Evolutionary conservation across 768 basidiomycete species (phyloP).

Genomic region (Leucocoprinus leucothites): DNA sequence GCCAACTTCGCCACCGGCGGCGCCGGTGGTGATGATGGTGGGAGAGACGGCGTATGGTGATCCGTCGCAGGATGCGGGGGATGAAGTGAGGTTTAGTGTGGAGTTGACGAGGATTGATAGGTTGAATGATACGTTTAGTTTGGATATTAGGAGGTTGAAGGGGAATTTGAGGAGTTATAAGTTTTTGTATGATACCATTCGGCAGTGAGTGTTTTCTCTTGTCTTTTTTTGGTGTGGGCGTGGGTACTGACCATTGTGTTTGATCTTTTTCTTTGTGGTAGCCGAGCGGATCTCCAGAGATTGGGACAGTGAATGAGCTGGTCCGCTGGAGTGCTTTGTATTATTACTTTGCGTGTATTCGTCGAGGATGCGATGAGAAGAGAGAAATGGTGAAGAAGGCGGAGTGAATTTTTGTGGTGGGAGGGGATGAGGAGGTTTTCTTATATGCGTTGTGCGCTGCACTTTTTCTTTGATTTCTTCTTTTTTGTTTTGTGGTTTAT

Average conservation of each 20-base stretch:
- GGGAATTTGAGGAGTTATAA: constrained; percentile 93
- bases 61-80: constrained; percentile 75
- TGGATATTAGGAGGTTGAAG: constrained; percentile 90
- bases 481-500: too few species aligned
- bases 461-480: neutral
- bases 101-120: constrained; percentile 91
- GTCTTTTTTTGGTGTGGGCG: neutral
- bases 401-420: too few species aligned
- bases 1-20: neutral
- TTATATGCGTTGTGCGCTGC: neutral
- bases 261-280: constrained; percentile 19
- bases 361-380: neutral
- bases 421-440: neutral
- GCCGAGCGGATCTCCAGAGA: constrained; percentile 44
- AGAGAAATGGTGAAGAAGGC: too few species aligned
- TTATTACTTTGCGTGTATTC: neutral
- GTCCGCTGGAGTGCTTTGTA: neutral
- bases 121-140: constrained; percentile 84
- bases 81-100: constrained; percentile 95
- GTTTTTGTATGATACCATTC: constrained; percentile 83
- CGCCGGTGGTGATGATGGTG: constrained; percentile 20
- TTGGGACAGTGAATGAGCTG: constrained; percentile 10
- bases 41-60: constrained; percentile 77
- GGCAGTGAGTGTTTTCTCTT: constrained; percentile 59
- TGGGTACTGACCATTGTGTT: neutral